Evolutionary conservation across 768 basidiomycete species (phyloP), one percentile per base, ranked within the genome.

Genomic region (Naganishia onofrii): DNA sequence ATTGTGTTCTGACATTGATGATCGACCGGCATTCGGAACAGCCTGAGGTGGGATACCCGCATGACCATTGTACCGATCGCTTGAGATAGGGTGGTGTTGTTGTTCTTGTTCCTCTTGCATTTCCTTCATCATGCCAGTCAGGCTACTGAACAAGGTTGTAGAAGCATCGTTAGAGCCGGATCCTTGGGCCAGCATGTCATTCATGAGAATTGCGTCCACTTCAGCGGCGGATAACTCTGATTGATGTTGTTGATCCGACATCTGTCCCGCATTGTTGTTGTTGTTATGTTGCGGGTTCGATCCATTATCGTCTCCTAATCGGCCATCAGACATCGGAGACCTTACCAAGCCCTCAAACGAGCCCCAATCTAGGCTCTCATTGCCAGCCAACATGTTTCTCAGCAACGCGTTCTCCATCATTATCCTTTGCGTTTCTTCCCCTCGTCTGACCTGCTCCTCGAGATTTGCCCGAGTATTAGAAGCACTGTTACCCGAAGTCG

Each of bases 91-190:
- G 7, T 31, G 51, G 0, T 29, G 28, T 4, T 38, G 48, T 34
- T 53, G 66, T 31, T 36, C 13, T 44, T 36, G 46, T 34, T 53
- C 48, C 19, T 38, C 34, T 13, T 53, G 48, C 66, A 52, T 67
- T 3, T 53, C 52, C 65, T 52, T 66, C 65, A 54, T 66, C 65
- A 54, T 66, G 7, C 65, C 65, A 48, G 38, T 63, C 38, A 63
- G 21, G 42, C 60, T 63, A 26, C 60, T 63, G 38, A 63, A 44
- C 13, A 63, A 63, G 26, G 60, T 29, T 29, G 36, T 34, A 26
- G 60, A 63, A 42, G 60, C 38, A 34, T 63, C 60, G 42, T 63
- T 63, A 13, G 17, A 42, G 10, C 23, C 60, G 32, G 60, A 29
- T 10, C n/a, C 23, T 17, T 63, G 38, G 5, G 23, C 60, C 21